Conservation (phyloP, 371 early-diverging fungal species). For the Blakeslea trispora region DNA sequence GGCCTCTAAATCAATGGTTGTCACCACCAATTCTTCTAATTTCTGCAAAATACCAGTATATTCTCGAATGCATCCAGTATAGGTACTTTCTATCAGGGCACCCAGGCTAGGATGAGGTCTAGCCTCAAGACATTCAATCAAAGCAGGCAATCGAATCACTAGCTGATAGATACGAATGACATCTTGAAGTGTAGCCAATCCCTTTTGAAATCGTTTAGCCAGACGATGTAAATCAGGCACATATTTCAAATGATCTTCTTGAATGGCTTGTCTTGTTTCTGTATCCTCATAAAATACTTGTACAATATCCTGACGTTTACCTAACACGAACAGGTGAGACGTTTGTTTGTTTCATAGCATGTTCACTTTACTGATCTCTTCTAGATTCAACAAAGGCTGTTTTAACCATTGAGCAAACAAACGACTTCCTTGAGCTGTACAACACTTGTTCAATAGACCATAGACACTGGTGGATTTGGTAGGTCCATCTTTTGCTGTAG, state of each 20-base stretch:
- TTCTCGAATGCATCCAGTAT: conserved; percentile 18
- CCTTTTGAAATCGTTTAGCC: conserved; percentile 80
- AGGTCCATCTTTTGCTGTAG: conserved; percentile 73
- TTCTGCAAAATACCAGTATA: conserved; percentile 5
- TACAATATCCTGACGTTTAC: conserved; percentile 78
- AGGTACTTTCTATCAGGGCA: conserved; percentile 25
- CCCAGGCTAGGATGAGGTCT: conserved; percentile 31
- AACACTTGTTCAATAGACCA: conserved; percentile 88
- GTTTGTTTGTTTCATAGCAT: no score
- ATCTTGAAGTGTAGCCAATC: conserved; percentile 82
- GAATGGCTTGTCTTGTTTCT: conserved; percentile 71
- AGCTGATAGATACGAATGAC: conserved; percentile 91
- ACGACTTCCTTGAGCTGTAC: conserved; percentile 89
- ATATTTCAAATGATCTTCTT: conserved; percentile 73
- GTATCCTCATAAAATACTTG: conserved; percentile 72
- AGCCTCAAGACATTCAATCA: conserved; percentile 60
- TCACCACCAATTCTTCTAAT: conserved; percentile 75
- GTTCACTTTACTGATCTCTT: conserved; percentile 75
- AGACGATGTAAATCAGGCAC: conserved; percentile 90
- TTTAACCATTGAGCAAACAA: conserved; percentile 92
- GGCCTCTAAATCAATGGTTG: conserved; percentile 88
- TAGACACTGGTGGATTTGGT: conserved; percentile 83
- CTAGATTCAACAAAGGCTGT: conserved; percentile 83
- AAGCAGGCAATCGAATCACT: conserved; percentile 70
- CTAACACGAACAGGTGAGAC: no score